phyloP scores from a whole-genome alignment of 2,329 filamentous ascomycete species.

The Colletotrichum karsti region DNA sequence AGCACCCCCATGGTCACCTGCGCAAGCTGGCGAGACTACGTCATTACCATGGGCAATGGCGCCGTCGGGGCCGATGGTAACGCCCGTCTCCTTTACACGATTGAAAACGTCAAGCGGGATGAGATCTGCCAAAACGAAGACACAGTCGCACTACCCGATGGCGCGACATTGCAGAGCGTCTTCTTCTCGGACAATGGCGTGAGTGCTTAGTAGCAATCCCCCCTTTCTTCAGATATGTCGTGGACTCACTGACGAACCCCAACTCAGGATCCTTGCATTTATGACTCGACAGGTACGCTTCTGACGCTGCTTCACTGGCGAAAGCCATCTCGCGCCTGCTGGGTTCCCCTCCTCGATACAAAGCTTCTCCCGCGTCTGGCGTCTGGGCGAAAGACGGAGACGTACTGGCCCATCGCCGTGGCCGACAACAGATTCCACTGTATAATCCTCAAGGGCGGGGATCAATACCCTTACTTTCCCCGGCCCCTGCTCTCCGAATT shows the following conservation, averaged over 20 bases:
- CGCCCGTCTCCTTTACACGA: constrained; percentile 84
- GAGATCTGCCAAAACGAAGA: constrained; percentile 96
- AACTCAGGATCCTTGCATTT: constrained; percentile 87
- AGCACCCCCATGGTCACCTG: constrained; percentile 90
- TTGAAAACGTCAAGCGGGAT: constrained; percentile 93
- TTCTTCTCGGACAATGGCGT: constrained; percentile 95
- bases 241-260: constrained; percentile 20
- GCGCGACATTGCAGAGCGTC: constrained; percentile 77
- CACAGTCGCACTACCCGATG: constrained; percentile 82
- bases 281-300: constrained; percentile 90
- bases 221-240: background rate
- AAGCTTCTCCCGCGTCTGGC: constrained; percentile 83
- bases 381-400: constrained; percentile 85
- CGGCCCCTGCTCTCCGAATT: constrained; percentile 92
- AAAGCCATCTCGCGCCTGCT: constrained; percentile 82
- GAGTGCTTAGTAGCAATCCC: constrained; percentile 43
- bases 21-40: constrained; percentile 93
- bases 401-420: constrained; percentile 95
- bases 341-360: constrained; percentile 94
- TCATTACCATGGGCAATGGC: constrained; percentile 96
- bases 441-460: constrained; percentile 96
- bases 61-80: constrained; percentile 81
- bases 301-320: constrained; percentile 93
- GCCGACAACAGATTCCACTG: constrained; percentile 94
- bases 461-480: constrained; percentile 92